These are phyloP conservation scores for Xylariaceae sp. DNA, from an alignment of 2,329 filamentous ascomycete genomes.

Conservation along the genomic window DNA sequence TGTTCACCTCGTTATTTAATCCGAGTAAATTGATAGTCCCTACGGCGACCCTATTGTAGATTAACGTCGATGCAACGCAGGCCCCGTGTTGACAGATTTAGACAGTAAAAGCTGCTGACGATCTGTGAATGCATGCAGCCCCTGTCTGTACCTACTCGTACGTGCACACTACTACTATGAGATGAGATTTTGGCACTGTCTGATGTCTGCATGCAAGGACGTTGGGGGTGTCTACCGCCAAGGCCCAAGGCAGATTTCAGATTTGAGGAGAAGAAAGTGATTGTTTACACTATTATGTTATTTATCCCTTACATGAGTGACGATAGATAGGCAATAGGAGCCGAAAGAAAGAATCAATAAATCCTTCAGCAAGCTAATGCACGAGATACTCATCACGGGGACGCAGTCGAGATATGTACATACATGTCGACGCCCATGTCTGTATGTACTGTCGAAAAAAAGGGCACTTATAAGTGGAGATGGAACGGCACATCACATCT, in stretches of 20 bases:
- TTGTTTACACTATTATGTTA: too few relatives aligned
- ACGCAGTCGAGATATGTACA: background rate
- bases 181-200: background rate
- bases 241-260: background rate
- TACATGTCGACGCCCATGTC: too few relatives aligned
- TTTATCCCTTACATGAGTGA: background rate
- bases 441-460: too few relatives aligned
- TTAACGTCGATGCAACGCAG: background rate
- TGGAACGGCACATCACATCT: background rate
- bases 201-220: background rate
- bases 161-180: background rate
- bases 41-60: too few relatives aligned
- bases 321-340: background rate
- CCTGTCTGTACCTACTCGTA: background rate
- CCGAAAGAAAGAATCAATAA: background rate
- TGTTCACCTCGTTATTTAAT: too few relatives aligned
- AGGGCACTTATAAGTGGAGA: background rate
- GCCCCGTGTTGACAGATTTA: constrained; percentile 4
- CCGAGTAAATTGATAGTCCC: too few relatives aligned
- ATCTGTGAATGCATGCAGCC: constrained; percentile 10
- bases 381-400: background rate
- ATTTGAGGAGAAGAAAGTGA: background rate
- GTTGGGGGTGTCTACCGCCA: background rate
- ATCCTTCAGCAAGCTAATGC: background rate
- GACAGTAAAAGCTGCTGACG: constrained; percentile 4